Percentiles rank a stretch among this genome's conserved stretches.
Conservation (phyloP, 1,284 basidiomycete genomes). For the Moesziomyces sp. region DNA sequence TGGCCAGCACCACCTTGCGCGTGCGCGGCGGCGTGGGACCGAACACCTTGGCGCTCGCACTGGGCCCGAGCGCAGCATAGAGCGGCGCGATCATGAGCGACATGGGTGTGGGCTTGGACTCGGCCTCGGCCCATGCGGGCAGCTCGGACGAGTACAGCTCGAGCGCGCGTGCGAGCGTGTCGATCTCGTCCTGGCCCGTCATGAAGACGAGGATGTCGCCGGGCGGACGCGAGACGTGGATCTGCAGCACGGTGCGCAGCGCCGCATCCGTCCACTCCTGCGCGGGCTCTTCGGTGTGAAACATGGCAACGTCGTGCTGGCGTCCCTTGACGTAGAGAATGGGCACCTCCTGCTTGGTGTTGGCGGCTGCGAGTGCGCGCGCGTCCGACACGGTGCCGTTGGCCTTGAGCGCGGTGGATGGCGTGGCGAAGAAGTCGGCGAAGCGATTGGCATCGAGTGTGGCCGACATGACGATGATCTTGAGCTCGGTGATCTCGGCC, state of each 20-base stretch:
- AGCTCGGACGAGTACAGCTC: slow-evolving; percentile 52
- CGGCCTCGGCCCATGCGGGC: slow-evolving; percentile 50
- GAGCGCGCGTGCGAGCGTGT: slow-evolving; percentile 73
- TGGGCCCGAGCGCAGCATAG: slow-evolving; percentile 64
- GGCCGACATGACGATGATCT: slow-evolving; percentile 95
- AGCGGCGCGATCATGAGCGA: slow-evolving; percentile 58
- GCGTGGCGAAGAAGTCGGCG: slow-evolving; percentile 80
- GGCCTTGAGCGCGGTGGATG: slow-evolving; percentile 25
- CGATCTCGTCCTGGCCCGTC: slow-evolving; percentile 97
- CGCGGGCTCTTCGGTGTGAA: slow-evolving; percentile 77
- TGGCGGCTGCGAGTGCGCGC: slow-evolving; percentile 4
- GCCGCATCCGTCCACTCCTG: slow-evolving; percentile 89
- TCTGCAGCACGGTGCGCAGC: slow-evolving; percentile 87
- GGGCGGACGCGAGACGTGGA: slow-evolving; percentile 81
- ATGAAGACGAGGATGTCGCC: slow-evolving; percentile 95
- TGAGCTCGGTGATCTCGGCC: slow-evolving; percentile 72
- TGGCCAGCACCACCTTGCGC: slow-evolving; percentile 85
- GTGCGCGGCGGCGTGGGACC: slow-evolving; percentile 74
- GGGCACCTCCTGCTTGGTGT: slow-evolving; percentile 71
- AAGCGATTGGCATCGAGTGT: slow-evolving; percentile 96
- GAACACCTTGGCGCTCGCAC: slow-evolving; percentile 57
- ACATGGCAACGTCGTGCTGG: slow-evolving; percentile 81
- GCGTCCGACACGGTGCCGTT: background rate
- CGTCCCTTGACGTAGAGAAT: slow-evolving; percentile 91
- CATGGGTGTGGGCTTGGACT: slow-evolving; percentile 35